A percentile compares a stretch with the other conserved stretches of the same genome.
Evolutionary conservation across 1,284 basidiomycete genomes (phyloP).

Genomic region (Heterobasidion parviporum): DNA sequence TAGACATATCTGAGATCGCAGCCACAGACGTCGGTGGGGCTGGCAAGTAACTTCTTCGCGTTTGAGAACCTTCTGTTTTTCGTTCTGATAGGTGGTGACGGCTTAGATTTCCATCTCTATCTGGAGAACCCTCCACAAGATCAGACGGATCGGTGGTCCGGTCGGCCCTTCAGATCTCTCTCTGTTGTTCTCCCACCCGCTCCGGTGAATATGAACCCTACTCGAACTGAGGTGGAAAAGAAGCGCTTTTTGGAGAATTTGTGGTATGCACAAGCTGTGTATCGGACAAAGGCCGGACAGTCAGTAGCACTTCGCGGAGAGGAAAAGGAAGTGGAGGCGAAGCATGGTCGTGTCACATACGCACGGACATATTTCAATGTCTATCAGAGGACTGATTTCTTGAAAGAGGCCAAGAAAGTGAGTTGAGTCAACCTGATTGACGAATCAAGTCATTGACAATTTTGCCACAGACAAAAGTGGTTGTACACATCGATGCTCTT

Average conservation of each 20-base stretch:
- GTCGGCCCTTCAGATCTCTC: constrained; percentile 71
- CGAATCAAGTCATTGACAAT: background rate
- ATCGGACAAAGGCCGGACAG: constrained; percentile 58
- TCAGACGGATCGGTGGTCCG: constrained; percentile 76
- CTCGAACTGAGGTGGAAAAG: constrained; percentile 58
- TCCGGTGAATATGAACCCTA: constrained; percentile 54
- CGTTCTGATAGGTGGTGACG: constrained; percentile 1
- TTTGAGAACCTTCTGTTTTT: constrained; percentile 6
- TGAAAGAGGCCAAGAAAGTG: constrained; percentile 72
- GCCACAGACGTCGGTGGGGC: constrained; percentile 80
- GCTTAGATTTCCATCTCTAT: constrained; percentile 75
- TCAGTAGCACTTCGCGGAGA: constrained; percentile 62
- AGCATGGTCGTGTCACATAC: constrained; percentile 48
- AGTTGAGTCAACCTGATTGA: background rate
- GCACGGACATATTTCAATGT: constrained; percentile 84
- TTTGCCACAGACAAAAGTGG: constrained; percentile 66
- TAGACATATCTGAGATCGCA: constrained; percentile 80
- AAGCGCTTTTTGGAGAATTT: constrained; percentile 79
- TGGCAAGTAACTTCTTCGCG: constrained; percentile 37
- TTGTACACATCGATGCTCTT: constrained; percentile 73
- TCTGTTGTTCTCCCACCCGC: constrained; percentile 67
- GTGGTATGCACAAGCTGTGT: constrained; percentile 78
- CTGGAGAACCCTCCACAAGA: constrained; percentile 76
- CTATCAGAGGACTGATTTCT: constrained; percentile 71
- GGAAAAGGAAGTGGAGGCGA: constrained; percentile 65